A percentile compares a stretch with the other conserved stretches of the same genome.
These are phyloP conservation scores for Rhynchospora tenuis DNA, from an alignment of 176 grass and related monocot species.

Conservation along the genomic window DNA sequence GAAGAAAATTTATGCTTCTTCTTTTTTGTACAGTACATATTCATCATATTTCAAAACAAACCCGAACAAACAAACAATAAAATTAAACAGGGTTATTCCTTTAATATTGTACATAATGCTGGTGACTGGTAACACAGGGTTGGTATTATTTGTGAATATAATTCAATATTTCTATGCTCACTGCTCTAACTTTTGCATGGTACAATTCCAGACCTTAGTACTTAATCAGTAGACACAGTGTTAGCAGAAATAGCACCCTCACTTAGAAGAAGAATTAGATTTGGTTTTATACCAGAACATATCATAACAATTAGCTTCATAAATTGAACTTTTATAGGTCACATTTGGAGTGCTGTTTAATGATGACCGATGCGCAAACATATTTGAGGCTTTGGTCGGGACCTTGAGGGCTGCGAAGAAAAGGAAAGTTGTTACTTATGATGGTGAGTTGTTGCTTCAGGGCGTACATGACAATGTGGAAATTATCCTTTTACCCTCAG, in stretches of 20 bases:
- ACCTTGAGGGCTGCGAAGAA: slow-evolving; percentile 78
- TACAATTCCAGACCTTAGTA: background rate
- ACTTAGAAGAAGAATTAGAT: background rate
- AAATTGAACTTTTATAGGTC: slow-evolving; percentile 38
- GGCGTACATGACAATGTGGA: slow-evolving; percentile 93
- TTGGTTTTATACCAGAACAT: background rate
- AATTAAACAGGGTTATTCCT: background rate
- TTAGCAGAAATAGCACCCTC: background rate
- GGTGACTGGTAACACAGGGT: background rate
- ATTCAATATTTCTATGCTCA: background rate
- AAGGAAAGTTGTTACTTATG: slow-evolving; percentile 63
- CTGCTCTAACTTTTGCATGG: background rate
- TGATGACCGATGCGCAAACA: slow-evolving; percentile 83
- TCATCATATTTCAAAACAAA: background rate
- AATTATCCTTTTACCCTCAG: slow-evolving; percentile 55
- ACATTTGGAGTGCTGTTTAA: slow-evolving; percentile 90
- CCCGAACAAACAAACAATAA: background rate
- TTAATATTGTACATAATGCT: background rate
- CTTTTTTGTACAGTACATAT: background rate
- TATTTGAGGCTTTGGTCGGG: slow-evolving; percentile 88
- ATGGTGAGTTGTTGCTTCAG: slow-evolving; percentile 82
- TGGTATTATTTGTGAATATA: background rate
- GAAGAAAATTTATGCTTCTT: too few relatives aligned
- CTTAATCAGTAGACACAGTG: background rate
- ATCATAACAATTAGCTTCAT: background rate